phyloP scores from a whole-genome alignment of 202 grass and related monocot genomes.

The Cymbopogon flexuosus region DNA sequence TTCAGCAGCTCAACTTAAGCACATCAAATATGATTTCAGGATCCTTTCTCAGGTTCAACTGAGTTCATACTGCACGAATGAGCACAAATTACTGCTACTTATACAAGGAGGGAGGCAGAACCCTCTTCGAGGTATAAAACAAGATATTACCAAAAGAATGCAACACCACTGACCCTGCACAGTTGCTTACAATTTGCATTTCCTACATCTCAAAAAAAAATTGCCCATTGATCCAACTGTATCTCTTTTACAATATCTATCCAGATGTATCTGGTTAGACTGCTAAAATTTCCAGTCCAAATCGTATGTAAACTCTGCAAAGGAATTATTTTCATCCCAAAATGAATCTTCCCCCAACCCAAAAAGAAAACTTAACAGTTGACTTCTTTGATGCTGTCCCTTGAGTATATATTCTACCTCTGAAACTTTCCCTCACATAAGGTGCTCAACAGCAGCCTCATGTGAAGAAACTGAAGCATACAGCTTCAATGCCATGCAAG shows the following conservation, averaged over 20 bases:
- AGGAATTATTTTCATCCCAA: constrained; percentile 57
- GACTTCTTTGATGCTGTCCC: constrained; percentile 54
- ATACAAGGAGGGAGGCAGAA: constrained; percentile 33
- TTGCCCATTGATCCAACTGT: constrained; percentile 44
- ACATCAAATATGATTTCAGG: constrained; percentile 25
- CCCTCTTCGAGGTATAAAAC: constrained; percentile 37
- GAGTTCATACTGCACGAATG: constrained; percentile 25
- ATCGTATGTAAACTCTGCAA: constrained; percentile 55
- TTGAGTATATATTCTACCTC: constrained; percentile 73
- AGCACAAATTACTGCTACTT: constrained; percentile 17
- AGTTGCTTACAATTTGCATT: constrained; percentile 41
- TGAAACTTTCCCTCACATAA: constrained; percentile 56
- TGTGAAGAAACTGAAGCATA: constrained; percentile 45
- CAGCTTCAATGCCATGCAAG: constrained; percentile 40
- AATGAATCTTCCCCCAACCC: constrained; percentile 56
- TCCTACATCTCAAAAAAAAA: constrained; percentile 42
- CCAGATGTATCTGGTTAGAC: constrained; percentile 58
- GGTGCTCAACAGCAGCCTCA: constrained; percentile 48
- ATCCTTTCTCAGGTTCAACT: constrained; percentile 24
- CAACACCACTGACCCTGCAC: constrained; percentile 36
- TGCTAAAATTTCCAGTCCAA: constrained; percentile 44
- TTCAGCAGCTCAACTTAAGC: constrained; percentile 9
- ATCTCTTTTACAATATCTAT: constrained; percentile 59
- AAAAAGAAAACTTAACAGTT: constrained; percentile 59
- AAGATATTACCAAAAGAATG: constrained; percentile 45